Conservation (phyloP, 2,329 filamentous ascomycete genomes). For the Rachicladosporium sp. region DNA sequence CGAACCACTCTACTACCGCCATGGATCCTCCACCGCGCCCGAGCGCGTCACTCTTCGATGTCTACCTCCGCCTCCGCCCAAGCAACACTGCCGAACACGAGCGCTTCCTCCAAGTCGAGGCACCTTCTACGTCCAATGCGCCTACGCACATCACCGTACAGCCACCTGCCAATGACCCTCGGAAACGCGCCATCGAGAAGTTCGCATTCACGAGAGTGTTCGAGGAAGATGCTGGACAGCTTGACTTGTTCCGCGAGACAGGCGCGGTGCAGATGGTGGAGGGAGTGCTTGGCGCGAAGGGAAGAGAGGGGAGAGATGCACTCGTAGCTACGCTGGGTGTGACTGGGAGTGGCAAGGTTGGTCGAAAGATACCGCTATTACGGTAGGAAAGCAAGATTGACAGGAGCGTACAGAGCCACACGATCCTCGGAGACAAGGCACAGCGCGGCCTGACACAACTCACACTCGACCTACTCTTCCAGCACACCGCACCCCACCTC, state of each 20-base stretch:
- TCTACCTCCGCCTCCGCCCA: constrained; percentile 66
- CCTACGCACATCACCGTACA: constrained; percentile 41
- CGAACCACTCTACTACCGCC: too few relatives aligned
- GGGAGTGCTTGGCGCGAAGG: constrained; percentile 61
- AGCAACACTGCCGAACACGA: constrained; percentile 34
- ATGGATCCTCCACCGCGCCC: background rate
- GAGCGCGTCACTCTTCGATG: constrained; percentile 59
- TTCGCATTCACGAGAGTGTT: constrained; percentile 94
- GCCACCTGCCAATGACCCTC: constrained; percentile 62
- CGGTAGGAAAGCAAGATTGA: constrained; percentile 3
- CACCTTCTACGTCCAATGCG: constrained; percentile 16
- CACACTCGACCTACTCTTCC: constrained; percentile 78
- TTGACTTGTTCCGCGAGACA: constrained; percentile 75
- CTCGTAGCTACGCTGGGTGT: constrained; percentile 85
- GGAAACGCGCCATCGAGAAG: constrained; percentile 78
- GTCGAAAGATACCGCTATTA: constrained; percentile 1
- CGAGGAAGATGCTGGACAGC: constrained; percentile 70
- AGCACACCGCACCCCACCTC: constrained; percentile 61
- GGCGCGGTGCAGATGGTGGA: constrained; percentile 65
- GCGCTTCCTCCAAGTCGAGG: constrained; percentile 69
- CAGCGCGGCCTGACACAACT: constrained; percentile 89
- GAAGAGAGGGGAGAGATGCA: constrained; percentile 73
- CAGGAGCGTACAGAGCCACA: constrained; percentile 60
- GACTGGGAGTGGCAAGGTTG: constrained; percentile 89
- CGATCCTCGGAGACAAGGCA: constrained; percentile 75